A percentile compares a stretch with the other conserved stretches of the same genome.
Evolutionary conservation across 164 flowering plant genomes (phyloP).

Genomic region (grape (Vitis vinifera)): DNA sequence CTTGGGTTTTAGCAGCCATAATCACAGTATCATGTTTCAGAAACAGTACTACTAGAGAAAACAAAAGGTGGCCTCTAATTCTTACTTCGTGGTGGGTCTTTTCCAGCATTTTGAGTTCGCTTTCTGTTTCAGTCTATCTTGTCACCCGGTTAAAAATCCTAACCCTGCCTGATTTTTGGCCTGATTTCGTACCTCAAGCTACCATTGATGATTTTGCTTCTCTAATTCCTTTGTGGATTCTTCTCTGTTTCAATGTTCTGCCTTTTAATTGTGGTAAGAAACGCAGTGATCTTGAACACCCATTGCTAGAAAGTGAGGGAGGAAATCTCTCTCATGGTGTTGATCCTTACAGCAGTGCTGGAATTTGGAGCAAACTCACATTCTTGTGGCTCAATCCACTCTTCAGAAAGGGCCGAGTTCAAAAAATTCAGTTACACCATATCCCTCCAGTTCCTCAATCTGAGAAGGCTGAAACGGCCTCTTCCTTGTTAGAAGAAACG

Average conservation of each 20-base stretch:
- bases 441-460: constrained; percentile 63
- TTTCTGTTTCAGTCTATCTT: constrained; percentile 27
- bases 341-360: constrained; percentile 39
- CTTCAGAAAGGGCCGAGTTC: constrained; percentile 42
- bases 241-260: constrained; percentile 46
- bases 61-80: constrained; percentile 52
- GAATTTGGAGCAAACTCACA: constrained; percentile 62
- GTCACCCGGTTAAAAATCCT: constrained; percentile 21
- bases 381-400: constrained; percentile 80
- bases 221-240: constrained; percentile 34
- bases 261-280: constrained; percentile 6
- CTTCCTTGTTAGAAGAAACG: constrained; percentile 45
- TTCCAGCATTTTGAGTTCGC: constrained; percentile 23
- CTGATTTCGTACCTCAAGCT: constrained; percentile 24
- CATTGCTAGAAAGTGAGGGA: constrained; percentile 36
- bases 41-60: constrained; percentile 17
- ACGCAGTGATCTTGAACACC: constrained; percentile 25
- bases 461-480: constrained; percentile 58
- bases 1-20: constrained; percentile 46
- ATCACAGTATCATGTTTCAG: constrained; percentile 29
- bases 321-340: background rate
- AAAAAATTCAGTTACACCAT: constrained; percentile 50
- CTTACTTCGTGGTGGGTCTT: constrained; percentile 62
- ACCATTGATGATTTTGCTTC: constrained; percentile 41
- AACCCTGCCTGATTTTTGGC: constrained; percentile 23